Conservation (phyloP, 2,329 filamentous ascomycete genomes). For the Chaetomiaceae sp. region DNA sequence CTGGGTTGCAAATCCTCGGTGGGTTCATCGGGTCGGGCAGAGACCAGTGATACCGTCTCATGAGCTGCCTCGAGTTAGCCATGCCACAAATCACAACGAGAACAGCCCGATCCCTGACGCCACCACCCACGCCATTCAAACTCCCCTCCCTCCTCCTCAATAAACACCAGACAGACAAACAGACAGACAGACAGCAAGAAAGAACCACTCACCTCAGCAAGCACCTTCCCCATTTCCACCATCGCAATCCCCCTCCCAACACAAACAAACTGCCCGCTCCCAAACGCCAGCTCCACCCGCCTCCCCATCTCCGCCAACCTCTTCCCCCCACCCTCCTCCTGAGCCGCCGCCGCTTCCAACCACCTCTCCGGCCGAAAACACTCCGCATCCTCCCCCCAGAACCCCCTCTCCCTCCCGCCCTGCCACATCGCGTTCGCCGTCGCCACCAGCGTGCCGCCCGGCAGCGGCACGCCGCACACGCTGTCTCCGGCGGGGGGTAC, state of each 20-base stretch:
- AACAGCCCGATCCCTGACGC: too few species aligned
- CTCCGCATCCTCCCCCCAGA: slow-evolving; percentile 16
- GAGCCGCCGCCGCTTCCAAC: slow-evolving; percentile 8
- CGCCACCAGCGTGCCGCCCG: slow-evolving; percentile 3
- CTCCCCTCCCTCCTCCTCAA: too few species aligned
- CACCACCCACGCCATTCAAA: too few species aligned
- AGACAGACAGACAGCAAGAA: too few species aligned
- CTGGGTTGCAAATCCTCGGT: slow-evolving; percentile 4
- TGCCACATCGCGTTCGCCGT: slow-evolving; percentile 7
- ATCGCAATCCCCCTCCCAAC: slow-evolving; percentile 12
- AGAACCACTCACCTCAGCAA: slow-evolving; percentile 11
- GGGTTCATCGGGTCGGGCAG: slow-evolving; percentile 12
- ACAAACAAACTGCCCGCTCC: slow-evolving; percentile 17
- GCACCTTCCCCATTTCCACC: slow-evolving; percentile 15
- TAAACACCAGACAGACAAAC: too few species aligned
- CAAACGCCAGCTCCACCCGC: slow-evolving; percentile 15
- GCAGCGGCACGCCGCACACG: slow-evolving; percentile 5
- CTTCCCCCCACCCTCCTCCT: not conserved
- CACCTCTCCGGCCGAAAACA: slow-evolving; percentile 19
- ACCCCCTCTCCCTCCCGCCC: not conserved
- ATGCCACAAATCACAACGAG: too few species aligned
- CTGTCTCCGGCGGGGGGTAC: not conserved
- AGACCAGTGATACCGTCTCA: slow-evolving; percentile 15
- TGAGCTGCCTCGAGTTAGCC: slow-evolving; percentile 7
- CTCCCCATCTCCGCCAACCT: slow-evolving; percentile 5